Base-by-base conservation (phyloP, 305 asterid genomes). In the Fraxinus dipetala region DNA sequence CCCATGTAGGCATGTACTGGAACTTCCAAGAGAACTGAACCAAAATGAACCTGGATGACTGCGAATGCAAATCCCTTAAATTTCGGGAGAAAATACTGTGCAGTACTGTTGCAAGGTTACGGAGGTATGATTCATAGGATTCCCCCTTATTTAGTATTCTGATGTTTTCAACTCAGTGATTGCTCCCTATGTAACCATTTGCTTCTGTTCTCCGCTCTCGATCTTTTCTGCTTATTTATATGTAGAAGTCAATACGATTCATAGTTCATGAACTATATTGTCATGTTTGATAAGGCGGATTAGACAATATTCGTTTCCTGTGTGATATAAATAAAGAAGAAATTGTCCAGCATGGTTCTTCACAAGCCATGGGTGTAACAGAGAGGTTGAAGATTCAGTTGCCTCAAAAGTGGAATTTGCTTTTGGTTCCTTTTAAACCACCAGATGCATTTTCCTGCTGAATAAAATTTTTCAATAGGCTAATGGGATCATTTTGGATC, bases 71-170 rank as follows among this genome's bases (percentile, higher is more conserved):
- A 67, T 82, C 80, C 91, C 83, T 81, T 83, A 32, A 43, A 83
- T 84, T 80, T 85, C 80, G 78, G 85, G 88, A 86, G 89, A 87
- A 85, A 90, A 91, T 90, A 89, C 90, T 93, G 98, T 93, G 89
- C 95, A 91, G 96, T 88, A 94, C 87, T 84, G 81, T 79, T 82
- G 84, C 84, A 85, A 87, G 85, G 85, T 80, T 82, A 82, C 88
- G 79, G 81, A 85, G 86, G 87, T n/a, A 54, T 14, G 9, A 54
- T 54, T 5, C 63, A 54, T n/a, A n/a, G 63, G 63, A 54, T 54
- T 51, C 22, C 22, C 61, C 56, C 56, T 45, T 45, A 45, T 51
- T 95, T 87, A 96, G 76, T 91, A 92, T 83, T 84, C 22, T 30
- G 81, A 73, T 56, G 24, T 70, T 74, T 81, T 81, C 80, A 75